Evolutionary conservation across 108 stramenopile species (phyloP).

Genomic region (Nitzschia palea): DNA sequence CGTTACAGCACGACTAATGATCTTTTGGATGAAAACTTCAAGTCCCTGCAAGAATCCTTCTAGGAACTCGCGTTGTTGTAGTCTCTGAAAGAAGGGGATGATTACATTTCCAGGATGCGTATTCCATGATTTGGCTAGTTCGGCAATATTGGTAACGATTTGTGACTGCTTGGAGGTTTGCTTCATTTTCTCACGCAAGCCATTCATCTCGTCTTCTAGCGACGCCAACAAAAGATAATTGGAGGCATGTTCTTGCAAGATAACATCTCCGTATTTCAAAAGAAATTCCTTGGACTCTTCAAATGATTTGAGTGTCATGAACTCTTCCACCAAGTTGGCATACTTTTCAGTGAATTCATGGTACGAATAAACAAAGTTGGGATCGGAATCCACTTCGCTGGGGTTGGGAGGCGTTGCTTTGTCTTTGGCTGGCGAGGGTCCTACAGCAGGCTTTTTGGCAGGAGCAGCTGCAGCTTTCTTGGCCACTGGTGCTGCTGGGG

Average conservation of each 20-base stretch:
- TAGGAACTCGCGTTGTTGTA: slow-evolving; percentile 76
- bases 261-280: slow-evolving; percentile 77
- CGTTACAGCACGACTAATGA: slow-evolving; percentile 89
- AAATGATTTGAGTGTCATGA: slow-evolving; percentile 78
- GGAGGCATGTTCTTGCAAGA: slow-evolving; percentile 95
- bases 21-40: slow-evolving; percentile 78
- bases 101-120: slow-evolving; percentile 98
- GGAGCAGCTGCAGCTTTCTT: slow-evolving; percentile 26
- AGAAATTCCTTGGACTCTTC: slow-evolving; percentile 89
- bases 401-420: slow-evolving; percentile 14
- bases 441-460: slow-evolving; percentile 10
- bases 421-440: slow-evolving; percentile 9
- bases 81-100: slow-evolving; percentile 89
- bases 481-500: slow-evolving; percentile 1
- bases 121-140: slow-evolving; percentile 88
- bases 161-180: slow-evolving; percentile 89
- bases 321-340: slow-evolving; percentile 88
- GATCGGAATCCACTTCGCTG: slow-evolving; percentile 44
- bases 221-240: slow-evolving; percentile 93
- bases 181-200: slow-evolving; percentile 94
- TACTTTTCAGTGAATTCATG: slow-evolving; percentile 91
- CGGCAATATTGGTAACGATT: slow-evolving; percentile 95
- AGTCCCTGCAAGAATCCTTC: slow-evolving; percentile 84
- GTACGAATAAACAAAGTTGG: slow-evolving; percentile 83
- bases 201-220: slow-evolving; percentile 99